Evolutionary conservation across 176 grass and related monocot species (phyloP), one percentile per base, ranked within the genome.

Genomic region (Alopecurus myosuroides): DNA sequence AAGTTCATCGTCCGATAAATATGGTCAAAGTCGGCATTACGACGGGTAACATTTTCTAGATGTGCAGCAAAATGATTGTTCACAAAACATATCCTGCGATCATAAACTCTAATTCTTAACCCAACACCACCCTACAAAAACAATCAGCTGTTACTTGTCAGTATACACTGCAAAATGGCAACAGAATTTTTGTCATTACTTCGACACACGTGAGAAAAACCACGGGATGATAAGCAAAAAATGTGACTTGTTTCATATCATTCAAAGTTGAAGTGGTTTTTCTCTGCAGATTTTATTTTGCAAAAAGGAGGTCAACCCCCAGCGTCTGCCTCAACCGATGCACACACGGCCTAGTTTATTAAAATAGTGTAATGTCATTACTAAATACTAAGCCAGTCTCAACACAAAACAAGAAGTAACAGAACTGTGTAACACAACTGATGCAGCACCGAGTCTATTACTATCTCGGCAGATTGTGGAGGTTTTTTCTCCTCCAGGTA

Each of bases 11-110:
- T 92, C 28, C 83, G 82, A 74, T 93, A 95, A 72, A 98, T 85
- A 84, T 93, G 89, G 82, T 95, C 87, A 4, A 98, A 98, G 58
- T 98, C 93, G 81, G 88, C 91, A 90, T 98, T 95, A 70, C 87
- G 85, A 23, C 91, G 84, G 80, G 84, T 87, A 86, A 98, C 80
- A 3, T 94, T 94, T 86, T 92, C 95, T 79, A 87, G 89, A 91
- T 93, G 93, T 79, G 95, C 89, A 63, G 95, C 93, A 88, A 93
- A 97, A 93, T 98, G 95, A 78, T 92, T 94, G 62, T 88, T 98
- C 63, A 95, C 87, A 77, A 98, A 98, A 86, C 95, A 98, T 78
- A 95, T 91, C 52, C 79, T 83, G 74, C 89, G 90, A 82, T 94
- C 86, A 67, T 95, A 93, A 39, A 98, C 89, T 87, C 91, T 93